These are phyloP conservation scores for Candida suzukii DNA, from an alignment of 805 yeast genomes.

Conservation along the genomic window DNA sequence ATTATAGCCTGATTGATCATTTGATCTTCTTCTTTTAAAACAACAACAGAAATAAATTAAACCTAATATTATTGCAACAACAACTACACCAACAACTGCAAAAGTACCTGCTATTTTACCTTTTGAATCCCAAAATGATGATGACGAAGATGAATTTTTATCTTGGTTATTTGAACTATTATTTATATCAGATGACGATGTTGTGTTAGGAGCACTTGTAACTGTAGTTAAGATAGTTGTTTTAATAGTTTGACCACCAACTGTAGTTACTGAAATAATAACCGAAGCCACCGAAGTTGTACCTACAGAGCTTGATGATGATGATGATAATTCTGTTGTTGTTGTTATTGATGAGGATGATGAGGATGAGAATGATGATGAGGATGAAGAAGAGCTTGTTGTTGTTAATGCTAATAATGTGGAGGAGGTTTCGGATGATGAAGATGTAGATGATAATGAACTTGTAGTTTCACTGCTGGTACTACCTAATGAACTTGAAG, in stretches of 20 bases:
- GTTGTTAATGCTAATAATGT: background rate
- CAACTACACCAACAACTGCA: conserved; percentile 68
- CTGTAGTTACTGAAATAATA: conserved; percentile 26
- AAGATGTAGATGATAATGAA: conserved; percentile 1
- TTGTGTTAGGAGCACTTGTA: conserved; percentile 9
- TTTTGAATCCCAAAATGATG: conserved; percentile 53
- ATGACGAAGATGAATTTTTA: background rate
- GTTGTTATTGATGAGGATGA: conserved; percentile 2
- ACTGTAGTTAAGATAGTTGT: conserved; percentile 18
- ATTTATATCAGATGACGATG: conserved; percentile 10
- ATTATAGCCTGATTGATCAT: background rate
- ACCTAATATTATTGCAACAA: conserved; percentile 33
- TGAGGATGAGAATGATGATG: conserved; percentile 3
- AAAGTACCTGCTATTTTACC: conserved; percentile 87
- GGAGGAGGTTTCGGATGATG: conserved; percentile 2
- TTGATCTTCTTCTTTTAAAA: background rate
- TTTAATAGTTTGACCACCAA: conserved; percentile 24
- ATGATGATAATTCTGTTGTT: conserved; percentile 3
- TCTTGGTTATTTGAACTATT: conserved; percentile 9
- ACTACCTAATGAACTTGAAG: background rate
- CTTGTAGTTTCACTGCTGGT: background rate
- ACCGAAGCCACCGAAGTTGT: conserved; percentile 14
- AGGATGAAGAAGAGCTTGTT: background rate
- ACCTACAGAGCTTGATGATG: conserved; percentile 11
- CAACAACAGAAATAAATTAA: conserved; percentile 32